Evolutionary conservation across 192 early-diverging fungal genomes (phyloP), one percentile per base, ranked within the genome.

Genomic region (Backusella westeae): DNA sequence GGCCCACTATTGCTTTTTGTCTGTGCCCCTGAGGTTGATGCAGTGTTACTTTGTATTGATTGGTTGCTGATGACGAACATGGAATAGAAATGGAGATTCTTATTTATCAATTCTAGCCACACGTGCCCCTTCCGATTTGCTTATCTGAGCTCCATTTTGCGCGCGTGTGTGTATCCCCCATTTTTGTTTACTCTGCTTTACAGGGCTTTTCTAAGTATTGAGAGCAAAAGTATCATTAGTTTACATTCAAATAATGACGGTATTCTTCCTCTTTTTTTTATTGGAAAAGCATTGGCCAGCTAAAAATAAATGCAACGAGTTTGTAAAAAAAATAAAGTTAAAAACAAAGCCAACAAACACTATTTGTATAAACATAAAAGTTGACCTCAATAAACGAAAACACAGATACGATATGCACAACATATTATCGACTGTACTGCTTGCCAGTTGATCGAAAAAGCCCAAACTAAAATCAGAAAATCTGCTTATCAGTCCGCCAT

Each of bases 1-100:
- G 56, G 56, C 26, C 56, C 56, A 63, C 56, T 29, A 63, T 63
- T 63, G 56, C 56, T 63, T 26, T 59, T 29, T 63, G 56, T 63
- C 56, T 63, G 56, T 63, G 56, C 23, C 56, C 56, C 56, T 63
- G 56, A 29, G 56, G 56, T 63, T 49, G 53, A 29, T 63, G 56
- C 56, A 63, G 56, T 14, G 56, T 63, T 63, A 29, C 56, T 63
- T 63, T 29, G 2, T 12, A 29, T 63, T 63, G 56, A 63, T 63
- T 63, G 56, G 56, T 9, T 63, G 56, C 56, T 63, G 12, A 63
- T 63, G 56, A 63, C 56, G 56, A 63, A 29, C 23, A 12, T 63
- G n/a, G 26, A 63, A 29, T 63, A 63, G 56, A 63, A 63, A 63
- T 63, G 56, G 21, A 49, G 56, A 63, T 63, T 63, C 23, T 63